Percentiles rank a stretch among this genome's conserved stretches.
phyloP scores from a whole-genome alignment of 305 asterid species.

The Solanum hybrid region DNA sequence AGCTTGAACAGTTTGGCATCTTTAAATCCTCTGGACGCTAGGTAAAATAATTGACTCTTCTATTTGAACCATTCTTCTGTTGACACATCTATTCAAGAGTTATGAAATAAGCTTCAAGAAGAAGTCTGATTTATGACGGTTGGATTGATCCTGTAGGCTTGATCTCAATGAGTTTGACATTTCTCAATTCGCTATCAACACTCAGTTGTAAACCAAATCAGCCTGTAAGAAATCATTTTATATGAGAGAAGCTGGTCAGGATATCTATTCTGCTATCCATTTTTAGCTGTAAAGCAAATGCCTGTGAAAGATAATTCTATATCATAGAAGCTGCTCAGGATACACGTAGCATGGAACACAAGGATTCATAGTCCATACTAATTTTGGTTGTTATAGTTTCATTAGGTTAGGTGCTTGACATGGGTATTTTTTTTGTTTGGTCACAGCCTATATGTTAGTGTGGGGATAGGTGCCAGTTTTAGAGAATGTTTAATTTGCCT shows the following conservation, averaged over 20 bases:
- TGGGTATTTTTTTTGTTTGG: background rate
- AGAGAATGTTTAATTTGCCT: background rate
- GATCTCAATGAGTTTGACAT: background rate
- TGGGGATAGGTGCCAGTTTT: background rate
- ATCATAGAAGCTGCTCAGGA: background rate
- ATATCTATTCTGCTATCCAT: background rate
- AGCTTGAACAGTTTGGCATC: background rate
- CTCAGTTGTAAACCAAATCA: background rate
- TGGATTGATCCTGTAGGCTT: background rate
- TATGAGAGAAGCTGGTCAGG: background rate
- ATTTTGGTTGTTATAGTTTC: background rate
- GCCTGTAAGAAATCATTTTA: background rate
- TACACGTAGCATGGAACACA: background rate
- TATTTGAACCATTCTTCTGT: background rate
- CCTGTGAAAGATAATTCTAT: background rate
- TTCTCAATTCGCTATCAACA: background rate
- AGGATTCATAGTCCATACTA: background rate
- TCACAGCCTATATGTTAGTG: background rate
- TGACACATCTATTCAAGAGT: background rate
- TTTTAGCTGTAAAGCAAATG: background rate
- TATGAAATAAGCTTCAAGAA: background rate
- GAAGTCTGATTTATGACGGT: background rate
- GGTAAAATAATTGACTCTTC: background rate
- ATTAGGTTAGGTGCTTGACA: background rate
- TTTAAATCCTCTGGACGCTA: background rate